Evolutionary conservation across 768 basidiomycete genomes (phyloP).

Genomic region (Symmetrospora coprosmae): DNA sequence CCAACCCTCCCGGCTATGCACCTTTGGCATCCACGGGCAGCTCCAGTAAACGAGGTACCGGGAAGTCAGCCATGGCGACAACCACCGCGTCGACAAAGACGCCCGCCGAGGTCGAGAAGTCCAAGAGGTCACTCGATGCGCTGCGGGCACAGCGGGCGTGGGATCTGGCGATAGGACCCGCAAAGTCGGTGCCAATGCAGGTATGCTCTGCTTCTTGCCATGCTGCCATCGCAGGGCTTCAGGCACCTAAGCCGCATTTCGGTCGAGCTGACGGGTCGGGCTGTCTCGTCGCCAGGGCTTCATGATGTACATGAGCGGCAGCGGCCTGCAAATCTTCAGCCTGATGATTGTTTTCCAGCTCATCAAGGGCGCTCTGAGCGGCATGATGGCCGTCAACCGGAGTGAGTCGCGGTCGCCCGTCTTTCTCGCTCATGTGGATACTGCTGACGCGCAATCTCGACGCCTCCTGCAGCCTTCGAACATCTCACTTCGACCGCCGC

Average conservation of each 20-base stretch:
- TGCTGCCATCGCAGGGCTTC: not conserved
- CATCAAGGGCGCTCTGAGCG: constrained; percentile 29
- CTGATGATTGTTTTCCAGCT: constrained; percentile 32
- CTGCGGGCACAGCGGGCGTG: constrained; percentile 27
- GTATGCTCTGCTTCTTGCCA: constrained; percentile 7
- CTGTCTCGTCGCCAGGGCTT: constrained; percentile 23
- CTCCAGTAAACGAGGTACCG: no score
- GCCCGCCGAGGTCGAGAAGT: not conserved
- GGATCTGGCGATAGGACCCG: constrained; percentile 31
- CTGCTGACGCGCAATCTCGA: not conserved
- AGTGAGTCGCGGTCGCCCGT: constrained; percentile 15
- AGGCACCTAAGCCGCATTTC: not conserved
- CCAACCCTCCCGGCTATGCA: not conserved
- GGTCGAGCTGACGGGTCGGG: no score
- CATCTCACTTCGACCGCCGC: constrained; percentile 2
- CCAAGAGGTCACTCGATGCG: constrained; percentile 19
- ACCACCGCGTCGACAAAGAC: not conserved
- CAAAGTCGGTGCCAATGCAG: constrained; percentile 34
- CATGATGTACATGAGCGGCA: constrained; percentile 35
- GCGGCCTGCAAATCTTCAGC: constrained; percentile 33
- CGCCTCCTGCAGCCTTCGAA: constrained; percentile 13
- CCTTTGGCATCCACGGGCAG: not conserved
- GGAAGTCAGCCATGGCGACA: no score
- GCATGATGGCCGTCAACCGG: constrained; percentile 27
- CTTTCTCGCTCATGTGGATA: not conserved